phyloP scores from a whole-genome alignment of 1,284 basidiomycete genomes.

The Boletus calvinii region DNA sequence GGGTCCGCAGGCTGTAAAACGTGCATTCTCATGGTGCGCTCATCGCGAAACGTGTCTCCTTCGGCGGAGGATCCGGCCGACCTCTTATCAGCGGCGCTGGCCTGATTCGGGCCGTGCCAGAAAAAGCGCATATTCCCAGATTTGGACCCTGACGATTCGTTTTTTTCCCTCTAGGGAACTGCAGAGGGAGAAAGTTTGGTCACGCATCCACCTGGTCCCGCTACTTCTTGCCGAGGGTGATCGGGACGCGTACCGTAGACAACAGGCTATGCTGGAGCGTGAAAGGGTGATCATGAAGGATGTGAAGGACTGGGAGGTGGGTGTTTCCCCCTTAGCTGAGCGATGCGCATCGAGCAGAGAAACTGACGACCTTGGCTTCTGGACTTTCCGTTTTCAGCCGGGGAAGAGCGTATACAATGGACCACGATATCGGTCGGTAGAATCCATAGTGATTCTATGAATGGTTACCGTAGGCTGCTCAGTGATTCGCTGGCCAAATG shows the following conservation, averaged over 20 bases:
- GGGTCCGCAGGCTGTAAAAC: conserved; percentile 65
- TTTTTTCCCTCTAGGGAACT: conserved; percentile 71
- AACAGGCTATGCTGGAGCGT: conserved; percentile 74
- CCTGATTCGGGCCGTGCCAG: conserved; percentile 38
- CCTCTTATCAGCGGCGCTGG: conserved; percentile 42
- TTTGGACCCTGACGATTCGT: conserved; percentile 32
- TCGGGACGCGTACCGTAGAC: conserved; percentile 83
- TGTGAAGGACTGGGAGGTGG: conserved; percentile 91
- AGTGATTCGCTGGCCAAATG: conserved; percentile 8
- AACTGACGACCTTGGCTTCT: conserved; percentile 25
- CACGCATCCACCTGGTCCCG: conserved; percentile 93
- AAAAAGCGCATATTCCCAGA: conserved; percentile 41
- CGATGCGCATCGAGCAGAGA: conserved; percentile 23
- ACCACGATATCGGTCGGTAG: conserved; percentile 70
- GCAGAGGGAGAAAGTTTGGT: conserved; percentile 92
- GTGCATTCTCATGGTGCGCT: conserved; percentile 44
- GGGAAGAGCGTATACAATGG: conserved; percentile 89
- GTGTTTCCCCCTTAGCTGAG: conserved; percentile 35
- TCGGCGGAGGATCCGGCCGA: conserved; percentile 63
- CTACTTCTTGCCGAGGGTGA: conserved; percentile 91
- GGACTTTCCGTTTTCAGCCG: conserved; percentile 42
- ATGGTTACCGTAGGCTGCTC: conserved; percentile 16
- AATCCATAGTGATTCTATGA: conserved; percentile 60
- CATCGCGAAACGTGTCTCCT: conserved; percentile 32
- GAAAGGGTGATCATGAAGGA: conserved; percentile 97